Evolutionary conservation across 2,329 filamentous ascomycete species (phyloP), one percentile per base, ranked within the genome.

Genomic region (Aaosphaeria pasadenensis): DNA sequence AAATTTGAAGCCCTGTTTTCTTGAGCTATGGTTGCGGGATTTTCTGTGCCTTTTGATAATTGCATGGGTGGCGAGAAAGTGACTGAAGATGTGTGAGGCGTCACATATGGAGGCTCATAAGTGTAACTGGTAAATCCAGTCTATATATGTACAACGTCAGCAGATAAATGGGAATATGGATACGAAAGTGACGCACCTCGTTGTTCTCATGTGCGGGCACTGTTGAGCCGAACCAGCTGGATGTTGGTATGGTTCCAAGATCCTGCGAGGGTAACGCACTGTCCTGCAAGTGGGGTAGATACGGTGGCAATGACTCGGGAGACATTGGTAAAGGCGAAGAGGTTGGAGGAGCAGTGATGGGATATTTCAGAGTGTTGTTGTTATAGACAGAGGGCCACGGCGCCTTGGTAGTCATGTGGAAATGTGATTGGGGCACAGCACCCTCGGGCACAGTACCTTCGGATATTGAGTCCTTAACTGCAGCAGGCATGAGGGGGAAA

Each of bases 361-460:
- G 33, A 36, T 9, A 9, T 9, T n/a, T 36, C 52, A 59, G 61
- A 50, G 7, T 9, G 33, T 36, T 36, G 33, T 36, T 9, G 39
- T 48, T 53, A 55, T 64, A 65, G 30, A 61, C 49, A 44, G 49
- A 56, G 31, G 62, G 57, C 65, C 64, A 69, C 11, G 11, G 7
- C 45, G 57, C 48, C 44, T 53, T 61, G 36, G 50, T 55, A 36
- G 59, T 56, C 54, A 64, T 60, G 44, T 55, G 56, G 35, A 65
- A 59, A 58, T 66, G 64, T 38, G 64, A 62, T 58, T 60, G 63
- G 57, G 63, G 64, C 56, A 63, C 60, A 54, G 63, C 52, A 60
- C 56, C 54, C 58, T 69, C 62, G 56, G 69, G 56, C 53, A 64
- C 57, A 48, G 17, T 24, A 24, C 17, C 17, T 24, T 24, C 17